Base-by-base conservation (phyloP, 164 flowering plant species). In the Houttuynia cordata region DNA sequence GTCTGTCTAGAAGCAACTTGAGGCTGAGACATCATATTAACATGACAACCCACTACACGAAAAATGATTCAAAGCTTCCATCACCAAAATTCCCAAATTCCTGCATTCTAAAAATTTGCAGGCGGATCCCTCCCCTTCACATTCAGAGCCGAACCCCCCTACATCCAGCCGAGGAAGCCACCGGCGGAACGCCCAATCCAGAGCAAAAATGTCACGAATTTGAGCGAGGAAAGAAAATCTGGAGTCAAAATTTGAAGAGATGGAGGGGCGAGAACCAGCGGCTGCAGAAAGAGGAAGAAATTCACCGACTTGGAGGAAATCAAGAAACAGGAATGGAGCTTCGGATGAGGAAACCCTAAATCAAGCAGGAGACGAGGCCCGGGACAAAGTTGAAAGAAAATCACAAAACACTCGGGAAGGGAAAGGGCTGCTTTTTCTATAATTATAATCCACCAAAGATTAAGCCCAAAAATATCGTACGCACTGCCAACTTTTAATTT, bases 1-100 rank as follows among this genome's bases (percentile, higher is more conserved):
- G 70, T 70, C 53, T 77, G 71, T 56, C 77, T 85, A 25, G 76
- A 62, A 76, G 80, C 52, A 62, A 81, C 86, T 79, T 81, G 86
- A 62, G 70, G 60, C 64, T 77, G 74, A 70, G 74, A 79, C 92
- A 85, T 85, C 68, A 53, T 78, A 63, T 58, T 68, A 19, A 66
- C 62, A 70, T 67, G 56, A 61, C 66, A 68, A 34, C 22, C 54
- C 60, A 24, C 53, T 47, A 53, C 50, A 52, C 23, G 21, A 14
- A 64, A 56, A 23, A 61, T 41, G 55, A 25, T 15, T 12, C 53
- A 15, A 24, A 65, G 73, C 68, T n/a, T n/a, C n/a, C n/a, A n/a
- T n/a, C n/a, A n/a, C n/a, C n/a, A n/a, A n/a, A 30, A 2, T 30
- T 6, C 37, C 37, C 37, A 30, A 30, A 30, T 30, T 30, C 37